Conservation (phyloP, 2,329 filamentous ascomycete species). For the Colletotrichum phormii region DNA sequence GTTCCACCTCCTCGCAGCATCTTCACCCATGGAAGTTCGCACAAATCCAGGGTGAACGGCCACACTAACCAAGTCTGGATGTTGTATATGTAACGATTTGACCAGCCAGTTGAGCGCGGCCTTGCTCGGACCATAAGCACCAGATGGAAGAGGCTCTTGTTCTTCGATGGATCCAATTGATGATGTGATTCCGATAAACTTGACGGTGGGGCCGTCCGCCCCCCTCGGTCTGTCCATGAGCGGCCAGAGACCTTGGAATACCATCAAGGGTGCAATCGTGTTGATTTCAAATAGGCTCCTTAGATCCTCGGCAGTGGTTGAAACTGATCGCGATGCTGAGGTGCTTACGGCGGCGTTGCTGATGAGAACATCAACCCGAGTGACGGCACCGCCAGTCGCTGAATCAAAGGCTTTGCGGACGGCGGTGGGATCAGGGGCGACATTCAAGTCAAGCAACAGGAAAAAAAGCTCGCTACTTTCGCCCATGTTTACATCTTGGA, state of each 20-base stretch:
- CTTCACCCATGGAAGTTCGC: slow-evolving; percentile 45
- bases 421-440: slow-evolving; percentile 40
- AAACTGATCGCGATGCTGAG: slow-evolving; percentile 43
- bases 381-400: slow-evolving; percentile 45
- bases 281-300: slow-evolving; percentile 57
- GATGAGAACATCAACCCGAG: slow-evolving; percentile 61
- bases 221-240: slow-evolving; percentile 47
- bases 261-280: slow-evolving; percentile 50
- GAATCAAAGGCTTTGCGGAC: slow-evolving; percentile 42
- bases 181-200: slow-evolving; percentile 51
- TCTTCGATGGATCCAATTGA: slow-evolving; percentile 48
- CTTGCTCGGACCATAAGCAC: slow-evolving; percentile 50
- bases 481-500: slow-evolving; percentile 42
- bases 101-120: slow-evolving; percentile 50
- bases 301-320: slow-evolving; percentile 48
- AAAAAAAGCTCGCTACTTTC: slow-evolving; percentile 46
- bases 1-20: slow-evolving; percentile 47
- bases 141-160: slow-evolving; percentile 46
- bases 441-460: slow-evolving; percentile 51
- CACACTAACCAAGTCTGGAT: slow-evolving; percentile 41
- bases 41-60: slow-evolving; percentile 55
- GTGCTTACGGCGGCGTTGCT: slow-evolving; percentile 60
- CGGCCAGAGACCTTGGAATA: slow-evolving; percentile 50
- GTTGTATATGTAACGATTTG: slow-evolving; percentile 44
- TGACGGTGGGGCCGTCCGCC: slow-evolving; percentile 38